Evolutionary conservation across 2,329 filamentous ascomycete genomes (phyloP).

Genomic region (Hyphodiscus sp.): DNA sequence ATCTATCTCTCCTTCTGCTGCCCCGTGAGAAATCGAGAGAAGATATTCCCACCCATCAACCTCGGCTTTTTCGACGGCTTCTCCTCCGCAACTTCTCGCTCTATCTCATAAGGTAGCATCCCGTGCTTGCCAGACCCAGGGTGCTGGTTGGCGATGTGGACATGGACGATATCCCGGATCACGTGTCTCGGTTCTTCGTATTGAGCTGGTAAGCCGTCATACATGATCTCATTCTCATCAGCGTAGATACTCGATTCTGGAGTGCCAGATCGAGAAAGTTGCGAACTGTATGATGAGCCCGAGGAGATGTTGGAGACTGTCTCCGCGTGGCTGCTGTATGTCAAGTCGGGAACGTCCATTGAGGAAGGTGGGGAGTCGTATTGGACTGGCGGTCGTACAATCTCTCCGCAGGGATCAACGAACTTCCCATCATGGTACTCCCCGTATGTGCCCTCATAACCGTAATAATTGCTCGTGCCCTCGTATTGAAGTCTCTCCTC

Average conservation of each 20-base stretch:
- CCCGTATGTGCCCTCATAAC: slow-evolving; percentile 14
- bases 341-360: slow-evolving; percentile 31
- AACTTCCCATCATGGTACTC: slow-evolving; percentile 13
- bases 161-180: slow-evolving; percentile 23
- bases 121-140: slow-evolving; percentile 13
- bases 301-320: slow-evolving; percentile 28
- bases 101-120: slow-evolving; percentile 29
- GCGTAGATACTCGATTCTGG: slow-evolving; percentile 29
- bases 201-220: slow-evolving; percentile 7
- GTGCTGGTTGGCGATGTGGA: slow-evolving; percentile 19
- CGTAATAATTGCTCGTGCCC: slow-evolving; percentile 23
- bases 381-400: slow-evolving; percentile 1
- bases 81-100: slow-evolving; percentile 19
- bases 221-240: slow-evolving; percentile 15
- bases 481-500: slow-evolving; percentile 21
- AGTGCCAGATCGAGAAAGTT: slow-evolving; percentile 26
- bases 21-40: slow-evolving; percentile 20
- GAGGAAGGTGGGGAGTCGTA: slow-evolving; percentile 31
- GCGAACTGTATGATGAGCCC: slow-evolving; percentile 27
- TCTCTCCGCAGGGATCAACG: slow-evolving; percentile 12
- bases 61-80: slow-evolving; percentile 23
- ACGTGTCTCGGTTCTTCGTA: slow-evolving; percentile 8
- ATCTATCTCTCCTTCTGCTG: neutral
- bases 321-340: slow-evolving; percentile 28
- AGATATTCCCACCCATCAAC: slow-evolving; percentile 19